Base-by-base conservation (phyloP, 192 early-diverging fungal genomes). In the Gamsiella multidivaricata region DNA sequence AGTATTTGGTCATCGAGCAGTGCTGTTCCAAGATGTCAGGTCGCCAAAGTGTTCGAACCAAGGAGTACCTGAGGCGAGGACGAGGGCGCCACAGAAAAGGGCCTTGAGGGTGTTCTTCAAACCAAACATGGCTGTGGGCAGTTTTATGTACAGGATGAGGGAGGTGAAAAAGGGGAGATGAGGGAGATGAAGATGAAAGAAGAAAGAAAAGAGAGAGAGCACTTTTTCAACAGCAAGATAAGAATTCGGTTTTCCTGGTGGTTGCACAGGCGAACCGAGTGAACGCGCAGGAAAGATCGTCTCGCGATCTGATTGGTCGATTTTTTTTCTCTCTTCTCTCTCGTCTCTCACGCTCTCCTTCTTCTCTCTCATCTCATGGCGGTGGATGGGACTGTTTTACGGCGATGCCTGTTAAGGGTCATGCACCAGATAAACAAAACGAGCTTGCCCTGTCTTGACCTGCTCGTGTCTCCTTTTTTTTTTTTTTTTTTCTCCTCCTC, bases 31-130 rank as follows among this genome's bases (percentile, higher is more conserved):
- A n/a, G n/a, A n/a, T n/a, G n/a, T n/a, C n/a, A n/a, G n/a, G n/a
- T n/a, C n/a, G n/a, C n/a, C n/a, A n/a, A n/a, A n/a, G n/a, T n/a
- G n/a, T n/a, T n/a, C n/a, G n/a, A n/a, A n/a, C n/a, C n/a, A 18
- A 46, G 45, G 12, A 32, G 29, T 78, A 78, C 74, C 74, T 78
- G 74, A 62, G 36, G 74, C 74, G 11, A 78, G 61, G 53, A 69
- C 17, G 39, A 78, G 46, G 32, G 74, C 74, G 29, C 74, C 54
- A 31, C 54, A 62, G 49, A 78, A 26, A 52, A 78, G 65, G 61
- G 74, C 74, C 65, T 78, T 78, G 74, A 78, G 65, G 23, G 74
- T 63, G n/a, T 50, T 33, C 74, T 78, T 78, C 39, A 78, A 53
- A 61, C 66, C 63, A 53, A 78, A 55, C 74, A 78, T 76, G 59